phyloP scores from a whole-genome alignment of 192 early-diverging fungal genomes.

The Gaertneriomyces sp. region DNA sequence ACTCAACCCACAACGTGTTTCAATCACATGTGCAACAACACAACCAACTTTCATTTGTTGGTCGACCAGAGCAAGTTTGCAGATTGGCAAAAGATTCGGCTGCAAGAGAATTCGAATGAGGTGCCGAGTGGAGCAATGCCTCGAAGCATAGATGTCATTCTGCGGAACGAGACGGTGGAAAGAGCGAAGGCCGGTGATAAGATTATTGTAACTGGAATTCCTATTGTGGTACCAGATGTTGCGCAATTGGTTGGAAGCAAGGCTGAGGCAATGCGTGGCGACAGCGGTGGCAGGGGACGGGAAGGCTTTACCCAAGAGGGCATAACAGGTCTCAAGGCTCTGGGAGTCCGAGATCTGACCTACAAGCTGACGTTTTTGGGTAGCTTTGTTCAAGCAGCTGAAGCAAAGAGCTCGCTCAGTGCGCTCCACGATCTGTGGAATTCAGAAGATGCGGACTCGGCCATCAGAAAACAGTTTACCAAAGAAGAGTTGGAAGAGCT shows the following conservation, averaged over 20 bases:
- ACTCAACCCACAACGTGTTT: constrained; percentile 87
- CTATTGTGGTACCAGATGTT: constrained; percentile 92
- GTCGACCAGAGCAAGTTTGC: constrained; percentile 83
- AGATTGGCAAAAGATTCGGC: constrained; percentile 96
- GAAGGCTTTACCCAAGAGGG: constrained; percentile 71
- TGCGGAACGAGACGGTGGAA: constrained; percentile 91
- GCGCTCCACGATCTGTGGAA: constrained; percentile 59
- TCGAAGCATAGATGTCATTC: constrained; percentile 89
- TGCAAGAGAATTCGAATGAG: constrained; percentile 94
- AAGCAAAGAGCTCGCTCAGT: constrained; percentile 39
- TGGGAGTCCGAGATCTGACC: constrained; percentile 90
- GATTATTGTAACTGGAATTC: constrained; percentile 78
- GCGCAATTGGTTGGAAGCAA: constrained; percentile 66
- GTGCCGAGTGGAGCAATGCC: constrained; percentile 98
- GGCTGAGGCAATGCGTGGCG: constrained; percentile 57
- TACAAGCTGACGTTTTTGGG: constrained; percentile 90
- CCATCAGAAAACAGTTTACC: constrained; percentile 54
- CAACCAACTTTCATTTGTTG: constrained; percentile 71
- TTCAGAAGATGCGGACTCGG: constrained; percentile 60
- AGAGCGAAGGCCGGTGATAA: constrained; percentile 94
- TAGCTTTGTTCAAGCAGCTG: constrained; percentile 68
- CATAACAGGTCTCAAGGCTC: constrained; percentile 76
- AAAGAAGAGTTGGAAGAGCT: constrained; percentile 75
- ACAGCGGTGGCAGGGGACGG: constrained; percentile 27
- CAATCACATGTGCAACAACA: constrained; percentile 77